phyloP scores from a whole-genome alignment of 2,329 filamentous ascomycete genomes.

The Mariannaea sp. region DNA sequence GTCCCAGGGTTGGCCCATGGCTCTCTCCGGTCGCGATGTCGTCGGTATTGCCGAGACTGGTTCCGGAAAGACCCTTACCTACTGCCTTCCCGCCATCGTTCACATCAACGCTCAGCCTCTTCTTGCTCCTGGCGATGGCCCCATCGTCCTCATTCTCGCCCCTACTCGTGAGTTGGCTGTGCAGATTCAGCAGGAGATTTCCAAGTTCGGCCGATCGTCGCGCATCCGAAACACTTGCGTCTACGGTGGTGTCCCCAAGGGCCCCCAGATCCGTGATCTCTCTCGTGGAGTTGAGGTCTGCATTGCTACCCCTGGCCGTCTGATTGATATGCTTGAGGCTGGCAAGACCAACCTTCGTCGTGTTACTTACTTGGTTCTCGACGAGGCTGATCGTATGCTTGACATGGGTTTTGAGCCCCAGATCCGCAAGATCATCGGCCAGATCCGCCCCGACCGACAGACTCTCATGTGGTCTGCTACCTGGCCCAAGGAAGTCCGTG shows the following conservation, averaged over 20 bases:
- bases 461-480: conserved; percentile 99
- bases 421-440: conserved; percentile 97
- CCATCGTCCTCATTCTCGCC: conserved; percentile 93
- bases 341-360: conserved; percentile 98
- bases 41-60: conserved; percentile 99
- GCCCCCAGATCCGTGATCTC: conserved; percentile 93
- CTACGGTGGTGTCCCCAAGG: conserved; percentile 98
- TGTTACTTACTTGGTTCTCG: conserved; percentile 96
- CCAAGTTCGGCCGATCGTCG: conserved; percentile 97
- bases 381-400: conserved; percentile 99
- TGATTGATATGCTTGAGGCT: conserved; percentile 98
- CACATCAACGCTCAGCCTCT: conserved; percentile 99
- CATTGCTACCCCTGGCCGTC: conserved; percentile 95
- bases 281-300: conserved; percentile 95
- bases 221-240: conserved; percentile 98
- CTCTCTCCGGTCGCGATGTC: conserved; percentile 94
- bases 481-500: conserved; percentile 97
- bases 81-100: conserved; percentile 96
- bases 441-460: conserved; percentile 97
- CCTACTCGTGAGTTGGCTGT: conserved; percentile 97
- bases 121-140: conserved; percentile 90
- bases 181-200: conserved; percentile 98
- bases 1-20: conserved; percentile 99
- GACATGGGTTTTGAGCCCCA: conserved; percentile 99
- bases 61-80: conserved; percentile 98